These are phyloP conservation scores for Penicillium sp. DNA, from an alignment of 2,329 filamentous ascomycete species.

Conservation along the genomic window DNA sequence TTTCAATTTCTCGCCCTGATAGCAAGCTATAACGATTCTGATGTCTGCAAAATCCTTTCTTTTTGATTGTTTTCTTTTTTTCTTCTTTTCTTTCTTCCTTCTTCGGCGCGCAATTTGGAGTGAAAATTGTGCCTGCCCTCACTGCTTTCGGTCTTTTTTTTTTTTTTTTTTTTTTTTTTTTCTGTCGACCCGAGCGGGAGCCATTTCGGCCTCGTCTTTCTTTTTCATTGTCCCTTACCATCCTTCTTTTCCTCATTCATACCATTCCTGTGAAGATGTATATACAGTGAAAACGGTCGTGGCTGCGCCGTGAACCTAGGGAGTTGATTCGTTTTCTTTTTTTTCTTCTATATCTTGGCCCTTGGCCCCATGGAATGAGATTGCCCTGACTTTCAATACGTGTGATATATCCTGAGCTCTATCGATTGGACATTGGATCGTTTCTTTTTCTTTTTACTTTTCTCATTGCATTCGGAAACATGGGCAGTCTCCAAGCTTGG, in stretches of 20 bases:
- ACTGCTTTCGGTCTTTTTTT: neutral
- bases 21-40: neutral
- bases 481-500: too few species aligned
- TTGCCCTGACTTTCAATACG: neutral
- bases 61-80: neutral
- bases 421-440: too few species aligned
- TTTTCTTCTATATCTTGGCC: neutral
- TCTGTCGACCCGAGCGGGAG: neutral
- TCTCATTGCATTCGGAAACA: neutral
- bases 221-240: neutral
- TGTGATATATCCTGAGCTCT: neutral
- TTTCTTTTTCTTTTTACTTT: neutral
- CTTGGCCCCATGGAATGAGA: neutral
- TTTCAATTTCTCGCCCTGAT: neutral
- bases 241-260: neutral
- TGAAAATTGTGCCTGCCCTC: neutral
- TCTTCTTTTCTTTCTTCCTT: neutral
- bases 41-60: neutral
- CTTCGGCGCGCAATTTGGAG: neutral
- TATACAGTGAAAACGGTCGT: slow-evolving; percentile 7
- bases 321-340: slow-evolving; percentile 1
- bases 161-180: neutral
- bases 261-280: slow-evolving; percentile 3
- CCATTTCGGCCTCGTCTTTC: neutral
- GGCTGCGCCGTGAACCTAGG: slow-evolving; percentile 5